phyloP scores from a whole-genome alignment of 108 stramenopile species.

The Phaeodactylum tricornutum region DNA sequence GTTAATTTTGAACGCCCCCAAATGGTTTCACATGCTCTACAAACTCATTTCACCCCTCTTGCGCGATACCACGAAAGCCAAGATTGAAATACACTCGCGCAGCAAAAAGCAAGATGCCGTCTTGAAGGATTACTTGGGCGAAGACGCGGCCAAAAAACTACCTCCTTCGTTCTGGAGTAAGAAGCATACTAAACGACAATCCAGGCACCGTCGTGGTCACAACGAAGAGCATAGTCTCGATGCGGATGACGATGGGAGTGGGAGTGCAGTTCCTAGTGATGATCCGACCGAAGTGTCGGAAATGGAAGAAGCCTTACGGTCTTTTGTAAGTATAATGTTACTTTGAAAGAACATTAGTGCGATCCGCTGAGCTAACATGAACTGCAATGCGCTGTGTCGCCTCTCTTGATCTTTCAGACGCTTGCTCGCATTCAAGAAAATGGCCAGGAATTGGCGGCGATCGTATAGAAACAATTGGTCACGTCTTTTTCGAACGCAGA shows the following conservation, averaged over 20 bases:
- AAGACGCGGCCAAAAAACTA: conserved; percentile 3
- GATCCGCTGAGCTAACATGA: no score
- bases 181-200: background rate
- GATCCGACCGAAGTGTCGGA: background rate
- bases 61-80: conserved; percentile 55
- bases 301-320: background rate
- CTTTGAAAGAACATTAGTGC: no score
- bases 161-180: conserved; percentile 4
- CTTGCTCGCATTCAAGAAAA: no score
- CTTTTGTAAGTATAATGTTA: conserved; percentile 2
- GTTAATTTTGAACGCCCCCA: conserved; percentile 58
- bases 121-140: conserved; percentile 38
- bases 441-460: no score
- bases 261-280: background rate
- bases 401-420: no score
- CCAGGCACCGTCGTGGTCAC: background rate
- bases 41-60: conserved; percentile 50
- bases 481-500: no score
- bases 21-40: conserved; percentile 57
- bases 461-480: no score
- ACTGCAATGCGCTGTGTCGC: no score
- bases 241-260: background rate
- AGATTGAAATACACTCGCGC: conserved; percentile 46
- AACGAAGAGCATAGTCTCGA: background rate
- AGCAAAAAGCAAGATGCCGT: conserved; percentile 43